Evolutionary conservation across 73 alveolate genomes (phyloP).

Genomic region (Uronychia binucleata): DNA sequence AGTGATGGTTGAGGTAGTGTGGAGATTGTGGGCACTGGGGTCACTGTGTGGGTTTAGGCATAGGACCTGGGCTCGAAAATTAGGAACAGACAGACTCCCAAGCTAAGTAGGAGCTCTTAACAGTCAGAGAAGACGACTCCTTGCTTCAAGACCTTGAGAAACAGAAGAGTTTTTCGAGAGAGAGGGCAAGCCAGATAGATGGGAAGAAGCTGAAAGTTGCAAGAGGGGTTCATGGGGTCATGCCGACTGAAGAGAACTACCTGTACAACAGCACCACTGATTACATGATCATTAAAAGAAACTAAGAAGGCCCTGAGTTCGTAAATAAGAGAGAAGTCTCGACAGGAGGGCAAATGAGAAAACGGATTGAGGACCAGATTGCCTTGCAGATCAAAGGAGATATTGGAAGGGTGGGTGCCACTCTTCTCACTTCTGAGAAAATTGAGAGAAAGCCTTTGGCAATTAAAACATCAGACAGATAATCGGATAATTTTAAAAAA

Average conservation of each 20-base stretch:
- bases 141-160: too few relatives aligned
- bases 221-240: not conserved
- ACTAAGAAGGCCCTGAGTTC: not conserved
- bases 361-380: not conserved
- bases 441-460: not conserved
- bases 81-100: too few relatives aligned
- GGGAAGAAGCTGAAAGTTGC: not conserved
- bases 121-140: too few relatives aligned
- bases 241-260: not conserved
- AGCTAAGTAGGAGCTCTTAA: too few relatives aligned
- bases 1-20: too few relatives aligned
- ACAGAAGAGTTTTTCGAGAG: too few relatives aligned
- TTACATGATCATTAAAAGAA: not conserved
- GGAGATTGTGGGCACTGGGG: too few relatives aligned
- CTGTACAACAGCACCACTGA: not conserved
- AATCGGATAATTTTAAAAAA: too few relatives aligned
- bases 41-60: too few relatives aligned
- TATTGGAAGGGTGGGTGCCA: not conserved
- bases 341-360: not conserved
- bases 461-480: too few relatives aligned
- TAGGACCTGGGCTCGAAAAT: too few relatives aligned
- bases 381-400: not conserved
- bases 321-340: not conserved
- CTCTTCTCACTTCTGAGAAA: not conserved
- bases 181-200: not conserved